These are phyloP conservation scores for Phaeosphaeria sp. DNA, from an alignment of 2,329 filamentous ascomycete species.

Conservation along the genomic window DNA sequence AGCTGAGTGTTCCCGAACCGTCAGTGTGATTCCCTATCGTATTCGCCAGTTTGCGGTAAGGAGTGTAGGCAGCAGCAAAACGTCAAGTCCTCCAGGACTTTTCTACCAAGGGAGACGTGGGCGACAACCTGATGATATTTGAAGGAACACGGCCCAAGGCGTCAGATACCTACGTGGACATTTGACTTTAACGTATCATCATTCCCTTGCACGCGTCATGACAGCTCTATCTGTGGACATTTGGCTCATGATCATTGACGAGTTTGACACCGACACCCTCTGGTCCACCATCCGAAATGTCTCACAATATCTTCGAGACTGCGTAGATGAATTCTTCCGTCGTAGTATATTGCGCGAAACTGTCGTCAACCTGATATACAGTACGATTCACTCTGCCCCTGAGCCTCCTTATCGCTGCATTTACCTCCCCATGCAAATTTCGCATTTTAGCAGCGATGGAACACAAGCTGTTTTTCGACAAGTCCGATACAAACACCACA, in stretches of 20 bases:
- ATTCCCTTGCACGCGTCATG: not conserved
- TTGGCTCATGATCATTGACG: constrained; percentile 23
- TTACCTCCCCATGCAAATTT: constrained; percentile 25
- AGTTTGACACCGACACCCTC: constrained; percentile 16
- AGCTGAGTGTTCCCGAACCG: too few relatives aligned
- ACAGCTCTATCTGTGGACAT: constrained; percentile 19
- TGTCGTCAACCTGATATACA: constrained; percentile 24
- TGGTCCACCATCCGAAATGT: constrained; percentile 25
- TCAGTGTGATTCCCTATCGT: too few relatives aligned
- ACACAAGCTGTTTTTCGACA: constrained; percentile 15
- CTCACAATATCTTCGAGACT: constrained; percentile 14
- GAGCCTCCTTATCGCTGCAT: constrained; percentile 16
- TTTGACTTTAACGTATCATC: not conserved
- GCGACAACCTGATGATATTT: not conserved
- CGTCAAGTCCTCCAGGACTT: not conserved
- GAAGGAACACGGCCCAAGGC: not conserved
- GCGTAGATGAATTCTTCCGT: constrained; percentile 26
- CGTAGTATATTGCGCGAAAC: constrained; percentile 14
- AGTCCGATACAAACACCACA: constrained; percentile 7
- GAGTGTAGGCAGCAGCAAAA: not conserved
- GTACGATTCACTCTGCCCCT: constrained; percentile 16
- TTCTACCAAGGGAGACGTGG: not conserved
- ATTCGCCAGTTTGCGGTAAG: not conserved
- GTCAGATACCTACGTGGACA: not conserved
- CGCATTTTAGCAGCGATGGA: constrained; percentile 14